Evolutionary conservation across 2,329 filamentous ascomycete genomes (phyloP).

Genomic region (Lecanoromycetidae sp.): DNA sequence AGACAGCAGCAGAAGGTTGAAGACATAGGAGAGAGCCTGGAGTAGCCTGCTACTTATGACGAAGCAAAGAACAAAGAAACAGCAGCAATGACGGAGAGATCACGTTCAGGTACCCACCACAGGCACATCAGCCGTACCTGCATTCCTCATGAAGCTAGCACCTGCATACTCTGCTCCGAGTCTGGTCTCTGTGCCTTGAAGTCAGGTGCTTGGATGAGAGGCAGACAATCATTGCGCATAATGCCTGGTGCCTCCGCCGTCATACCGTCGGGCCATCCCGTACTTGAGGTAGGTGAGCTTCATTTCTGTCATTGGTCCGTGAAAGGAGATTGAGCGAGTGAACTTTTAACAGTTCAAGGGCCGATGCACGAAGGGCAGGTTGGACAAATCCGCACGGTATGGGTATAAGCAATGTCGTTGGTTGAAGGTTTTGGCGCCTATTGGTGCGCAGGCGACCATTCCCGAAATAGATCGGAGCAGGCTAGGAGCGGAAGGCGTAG

Average conservation of each 20-base stretch:
- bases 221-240: background rate
- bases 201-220: conserved; percentile 11
- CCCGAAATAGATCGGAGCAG: no score
- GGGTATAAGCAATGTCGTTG: no score
- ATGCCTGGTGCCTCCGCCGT: background rate
- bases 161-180: background rate
- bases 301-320: no score
- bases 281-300: background rate
- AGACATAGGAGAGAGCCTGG: background rate
- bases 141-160: conserved; percentile 9
- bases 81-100: background rate
- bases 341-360: background rate
- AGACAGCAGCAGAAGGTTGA: background rate
- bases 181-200: background rate
- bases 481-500: no score
- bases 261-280: background rate
- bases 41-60: background rate
- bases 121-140: conserved; percentile 6
- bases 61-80: no score
- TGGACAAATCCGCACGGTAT: no score
- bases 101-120: background rate
- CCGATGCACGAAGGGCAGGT: background rate
- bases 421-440: no score
- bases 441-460: no score
- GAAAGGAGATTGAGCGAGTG: background rate